A percentile compares a stretch with the other conserved stretches of the same genome.
phyloP scores from a whole-genome alignment of 176 grass and related monocot species.

The Chrysopogon serrulatus region DNA sequence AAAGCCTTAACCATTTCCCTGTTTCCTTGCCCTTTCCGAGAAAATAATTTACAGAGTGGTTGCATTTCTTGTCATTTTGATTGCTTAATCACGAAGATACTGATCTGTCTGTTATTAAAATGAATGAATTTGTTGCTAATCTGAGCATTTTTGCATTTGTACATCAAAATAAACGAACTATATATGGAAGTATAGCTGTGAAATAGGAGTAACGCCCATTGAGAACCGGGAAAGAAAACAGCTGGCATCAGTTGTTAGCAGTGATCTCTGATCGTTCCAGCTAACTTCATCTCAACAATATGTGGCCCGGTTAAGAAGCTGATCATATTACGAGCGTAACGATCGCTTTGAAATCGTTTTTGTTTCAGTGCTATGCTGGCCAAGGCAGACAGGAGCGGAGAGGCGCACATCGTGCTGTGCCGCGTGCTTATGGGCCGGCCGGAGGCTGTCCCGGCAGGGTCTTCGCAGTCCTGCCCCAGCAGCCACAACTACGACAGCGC shows the following conservation, averaged over 20 bases:
- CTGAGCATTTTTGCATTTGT: background rate
- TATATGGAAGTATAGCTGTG: background rate
- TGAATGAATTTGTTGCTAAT: background rate
- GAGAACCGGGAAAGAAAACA: background rate
- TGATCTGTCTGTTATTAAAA: background rate
- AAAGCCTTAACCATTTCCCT: background rate
- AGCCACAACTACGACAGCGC: slow-evolving; percentile 60
- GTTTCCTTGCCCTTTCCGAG: no score
- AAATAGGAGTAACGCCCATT: background rate
- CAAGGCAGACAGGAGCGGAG: slow-evolving; percentile 48
- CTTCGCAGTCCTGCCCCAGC: slow-evolving; percentile 52
- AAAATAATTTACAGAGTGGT: background rate
- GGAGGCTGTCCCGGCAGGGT: slow-evolving; percentile 51
- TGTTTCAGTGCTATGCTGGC: slow-evolving; percentile 52
- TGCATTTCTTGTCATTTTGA: background rate
- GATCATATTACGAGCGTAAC: background rate
- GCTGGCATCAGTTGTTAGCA: background rate
- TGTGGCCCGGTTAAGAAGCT: background rate
- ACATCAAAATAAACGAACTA: background rate
- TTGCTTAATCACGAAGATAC: background rate
- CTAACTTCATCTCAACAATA: no score
- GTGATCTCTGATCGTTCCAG: background rate
- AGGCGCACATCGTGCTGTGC: slow-evolving; percentile 78
- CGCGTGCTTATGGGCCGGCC: slow-evolving; percentile 64
- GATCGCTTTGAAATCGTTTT: background rate